Conservation (phyloP, 306 rosid species). For the Mimosa pudica region DNA sequence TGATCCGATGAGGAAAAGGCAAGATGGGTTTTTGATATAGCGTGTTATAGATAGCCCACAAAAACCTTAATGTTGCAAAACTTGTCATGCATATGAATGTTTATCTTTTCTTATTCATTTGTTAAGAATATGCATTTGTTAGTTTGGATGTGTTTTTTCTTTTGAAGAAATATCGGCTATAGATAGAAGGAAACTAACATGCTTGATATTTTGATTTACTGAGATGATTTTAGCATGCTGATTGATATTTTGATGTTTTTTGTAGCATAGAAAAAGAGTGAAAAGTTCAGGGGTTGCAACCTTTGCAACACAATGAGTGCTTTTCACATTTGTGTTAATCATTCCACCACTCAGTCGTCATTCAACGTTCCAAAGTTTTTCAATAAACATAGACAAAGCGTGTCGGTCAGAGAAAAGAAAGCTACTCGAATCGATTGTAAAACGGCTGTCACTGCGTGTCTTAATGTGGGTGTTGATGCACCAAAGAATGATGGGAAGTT, state of each 20-base stretch:
- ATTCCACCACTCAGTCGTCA: conserved; percentile 37
- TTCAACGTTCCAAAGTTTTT: conserved; percentile 22
- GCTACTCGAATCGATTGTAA: conserved; percentile 8
- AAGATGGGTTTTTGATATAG: neutral
- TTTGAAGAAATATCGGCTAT: neutral
- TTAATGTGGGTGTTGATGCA: conserved; percentile 41
- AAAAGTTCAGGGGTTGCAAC: neutral
- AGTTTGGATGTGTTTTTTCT: no score
- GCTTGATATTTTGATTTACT: neutral
- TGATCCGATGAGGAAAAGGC: neutral
- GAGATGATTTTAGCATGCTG: neutral
- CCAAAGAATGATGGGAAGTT: conserved; percentile 28
- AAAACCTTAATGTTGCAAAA: neutral
- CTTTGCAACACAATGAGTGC: conserved; percentile 37
- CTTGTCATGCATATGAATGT: neutral
- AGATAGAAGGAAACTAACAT: neutral
- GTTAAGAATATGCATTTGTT: neutral
- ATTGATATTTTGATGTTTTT: neutral
- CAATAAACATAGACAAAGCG: conserved; percentile 8
- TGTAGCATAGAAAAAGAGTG: neutral
- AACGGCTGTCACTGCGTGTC: conserved; percentile 35
- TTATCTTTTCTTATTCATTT: neutral
- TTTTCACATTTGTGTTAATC: conserved; percentile 31
- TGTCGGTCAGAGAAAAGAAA: neutral
- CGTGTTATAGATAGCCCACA: neutral